Evolutionary conservation across 148 eudicot genomes (phyloP), one percentile per base, ranked within the genome.

Genomic region (Amaranthus cruentus): DNA sequence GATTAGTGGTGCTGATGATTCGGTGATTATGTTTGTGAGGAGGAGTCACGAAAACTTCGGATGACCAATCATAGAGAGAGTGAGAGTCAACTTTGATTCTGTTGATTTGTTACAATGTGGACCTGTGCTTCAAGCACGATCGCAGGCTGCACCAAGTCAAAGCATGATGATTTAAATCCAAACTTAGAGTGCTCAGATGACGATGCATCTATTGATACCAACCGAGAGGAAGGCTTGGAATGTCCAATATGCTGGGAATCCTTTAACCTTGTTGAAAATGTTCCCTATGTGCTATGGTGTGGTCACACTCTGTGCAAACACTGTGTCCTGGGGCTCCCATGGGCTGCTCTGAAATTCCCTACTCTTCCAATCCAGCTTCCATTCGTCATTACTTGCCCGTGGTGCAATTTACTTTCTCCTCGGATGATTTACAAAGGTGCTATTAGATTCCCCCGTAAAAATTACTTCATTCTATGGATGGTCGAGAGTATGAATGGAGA

Each of bases 221-320:
- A 81, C 69, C 75, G 88, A 70, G 88, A 83, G 70, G 91, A 85
- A 80, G 85, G 85, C 14, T 69, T 87, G 51, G 91, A 87, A 66
- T 87, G 91, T 68, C 88, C 88, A 5, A 85, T 87, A 47, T 87
- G 91, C 77, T 87, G 91, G 83, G 91, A 87, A 61, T 85, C 88
- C 46, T 87, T 87, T 73, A 85, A 87, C 68, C 75, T 87, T 9
- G 91, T 87, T 44, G 91, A 87, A 63, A 87, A 87, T 76, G 91
- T 87, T 59, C 91, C 91, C 1, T 87, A 85, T 49, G 87, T 85
- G 73, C 75, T 87, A 48, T 87, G 88, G 91, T 87, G 91, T 74
- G 91, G 91, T 61, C 91, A 87, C 66, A 83, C 91, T 43, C 83
- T 87, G 42, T 87, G 91, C 73, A 87, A 85, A 66, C 66, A 87